Evolutionary conservation across 495 filamentous ascomycete species (phyloP).

Genomic region (Amniculicola lignicola): DNA sequence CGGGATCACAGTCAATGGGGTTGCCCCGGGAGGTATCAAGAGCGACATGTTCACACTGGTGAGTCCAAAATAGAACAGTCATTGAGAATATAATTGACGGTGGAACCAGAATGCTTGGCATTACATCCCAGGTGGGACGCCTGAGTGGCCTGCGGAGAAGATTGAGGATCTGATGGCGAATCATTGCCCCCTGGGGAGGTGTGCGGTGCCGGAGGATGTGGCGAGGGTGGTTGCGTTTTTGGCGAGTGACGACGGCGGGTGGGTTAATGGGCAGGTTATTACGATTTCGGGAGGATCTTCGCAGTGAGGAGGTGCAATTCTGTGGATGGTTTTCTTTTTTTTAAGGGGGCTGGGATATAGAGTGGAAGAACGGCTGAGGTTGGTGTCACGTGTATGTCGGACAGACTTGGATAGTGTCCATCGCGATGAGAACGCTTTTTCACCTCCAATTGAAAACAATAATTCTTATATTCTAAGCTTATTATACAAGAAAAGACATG

Average conservation of each 20-base stretch:
- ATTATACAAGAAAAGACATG: too few species aligned
- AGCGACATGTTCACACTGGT: slow-evolving; percentile 77
- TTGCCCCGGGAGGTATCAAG: slow-evolving; percentile 76
- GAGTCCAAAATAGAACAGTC: too few species aligned
- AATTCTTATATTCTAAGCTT: too few species aligned
- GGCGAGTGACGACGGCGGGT: slow-evolving; percentile 54
- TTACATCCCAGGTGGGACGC: slow-evolving; percentile 50
- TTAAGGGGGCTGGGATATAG: too few species aligned
- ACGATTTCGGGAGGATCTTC: slow-evolving; percentile 47
- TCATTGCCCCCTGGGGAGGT: slow-evolving; percentile 52
- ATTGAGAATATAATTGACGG: too few species aligned
- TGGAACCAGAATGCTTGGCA: slow-evolving; percentile 63
- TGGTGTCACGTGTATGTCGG: too few species aligned
- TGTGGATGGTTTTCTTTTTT: too few species aligned
- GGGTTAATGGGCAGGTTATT: slow-evolving; percentile 56
- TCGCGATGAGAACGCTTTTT: too few species aligned
- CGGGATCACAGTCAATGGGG: slow-evolving; percentile 72
- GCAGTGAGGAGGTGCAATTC: too few species aligned
- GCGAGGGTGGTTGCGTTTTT: slow-evolving; percentile 58
- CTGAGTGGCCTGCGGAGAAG: slow-evolving; percentile 43
- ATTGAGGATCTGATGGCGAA: slow-evolving; percentile 46
- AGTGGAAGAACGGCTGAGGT: too few species aligned
- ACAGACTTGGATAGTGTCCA: too few species aligned
- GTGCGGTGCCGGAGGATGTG: slow-evolving; percentile 57
- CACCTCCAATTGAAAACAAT: too few species aligned